Base-by-base conservation (phyloP, 768 basidiomycete species). In the Lepiota brunneoincarnata region DNA sequence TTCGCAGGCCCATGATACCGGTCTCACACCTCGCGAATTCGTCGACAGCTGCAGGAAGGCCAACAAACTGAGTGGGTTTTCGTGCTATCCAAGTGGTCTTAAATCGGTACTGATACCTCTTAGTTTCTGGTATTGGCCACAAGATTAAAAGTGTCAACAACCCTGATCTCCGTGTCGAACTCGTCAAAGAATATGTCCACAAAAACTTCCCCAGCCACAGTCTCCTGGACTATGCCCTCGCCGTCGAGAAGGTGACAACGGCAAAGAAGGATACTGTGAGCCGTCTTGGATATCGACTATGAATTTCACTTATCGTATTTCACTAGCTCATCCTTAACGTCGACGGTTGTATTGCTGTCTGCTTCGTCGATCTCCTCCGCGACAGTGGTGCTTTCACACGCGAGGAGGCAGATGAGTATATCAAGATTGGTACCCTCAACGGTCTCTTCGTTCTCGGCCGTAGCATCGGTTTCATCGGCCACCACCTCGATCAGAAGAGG, bases 141-240 rank as follows among this genome's bases (percentile, higher is more conserved):
- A 98, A 98, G 84, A 97, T 99, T 81, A 99, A 99, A 86, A 93
- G 89, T 60, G 91, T 93, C 60, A 94, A 92, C 74, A 95, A 95
- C 83, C 93, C 92, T 44, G 92, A 94, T 78, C 79, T 92, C 42
- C 90, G 91, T 67, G 91, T 93, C 57, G 89, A 92, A 74, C 86
- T 93, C 56, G 91, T 93, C 51, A 97, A 98, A 81, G 93, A 95
- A 75, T 99, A 90, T 63, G 96, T 96, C 56, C 76, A 68, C 75
- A 93, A 96, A 75, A 75, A 96, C 80, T 99, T 99, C 91, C 96
- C 96, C 3, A 87, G 86, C 65, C 93, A 95, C 75, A 85, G 83
- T 59, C 77, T 96, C 59, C 84, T 96, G 63, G 94, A 96, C 74
- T 96, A 94, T 63, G 96, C 95, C 12, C 83, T 98, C 56, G 93